Percentiles rank a stretch among this genome's conserved stretches.
These are phyloP conservation scores for Paecilomyces formosus DNA, from an alignment of 2,329 filamentous ascomycete genomes.

Conservation along the genomic window DNA sequence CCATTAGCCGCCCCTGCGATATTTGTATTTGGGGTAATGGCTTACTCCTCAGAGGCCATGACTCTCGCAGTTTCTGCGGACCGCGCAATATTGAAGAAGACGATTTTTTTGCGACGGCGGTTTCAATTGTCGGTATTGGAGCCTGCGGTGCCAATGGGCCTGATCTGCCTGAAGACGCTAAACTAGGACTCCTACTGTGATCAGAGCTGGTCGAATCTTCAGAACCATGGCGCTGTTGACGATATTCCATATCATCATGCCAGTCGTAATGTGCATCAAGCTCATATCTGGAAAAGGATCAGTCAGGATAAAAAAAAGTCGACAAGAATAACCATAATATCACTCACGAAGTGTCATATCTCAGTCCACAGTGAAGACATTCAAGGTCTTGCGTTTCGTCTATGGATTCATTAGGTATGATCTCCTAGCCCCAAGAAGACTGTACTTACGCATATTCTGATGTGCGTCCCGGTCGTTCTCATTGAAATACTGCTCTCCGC, in stretches of 20 bases:
- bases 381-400: conserved; percentile 4
- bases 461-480: conserved; percentile 13
- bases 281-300: conserved; percentile 5
- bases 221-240: conserved; percentile 4
- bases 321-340: background rate
- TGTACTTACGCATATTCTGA: conserved; percentile 1
- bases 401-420: conserved; percentile 1
- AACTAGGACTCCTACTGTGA: conserved; percentile 6
- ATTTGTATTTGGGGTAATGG: no score
- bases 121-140: conserved; percentile 10
- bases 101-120: conserved; percentile 9
- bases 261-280: conserved; percentile 7
- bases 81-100: background rate
- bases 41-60: conserved; percentile 20
- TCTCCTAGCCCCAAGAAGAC: conserved; percentile 4
- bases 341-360: conserved; percentile 7
- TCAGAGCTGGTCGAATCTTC: background rate
- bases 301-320: background rate
- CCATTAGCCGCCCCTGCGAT: background rate
- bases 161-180: background rate
- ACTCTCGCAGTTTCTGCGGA: conserved; percentile 18
- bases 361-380: conserved; percentile 7
- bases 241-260: conserved; percentile 10
- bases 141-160: conserved; percentile 5
- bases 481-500: conserved; percentile 16